Evolutionary conservation across 179 eudicot species (phyloP).

Genomic region (Spergularia azorica): DNA sequence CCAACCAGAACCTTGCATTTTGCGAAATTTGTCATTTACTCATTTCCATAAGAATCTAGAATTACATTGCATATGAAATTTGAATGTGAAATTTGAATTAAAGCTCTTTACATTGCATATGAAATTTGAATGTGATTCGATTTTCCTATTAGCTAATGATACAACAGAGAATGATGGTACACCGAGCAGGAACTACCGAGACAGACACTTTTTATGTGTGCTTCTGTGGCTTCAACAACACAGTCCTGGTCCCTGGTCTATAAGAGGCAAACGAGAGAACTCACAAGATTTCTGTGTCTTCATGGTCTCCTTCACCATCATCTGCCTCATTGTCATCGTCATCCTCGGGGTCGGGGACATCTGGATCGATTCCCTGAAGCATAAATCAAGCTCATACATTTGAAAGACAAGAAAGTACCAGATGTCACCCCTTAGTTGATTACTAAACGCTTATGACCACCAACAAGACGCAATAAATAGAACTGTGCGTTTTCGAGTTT

Average conservation of each 20-base stretch:
- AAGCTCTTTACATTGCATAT: too few relatives aligned
- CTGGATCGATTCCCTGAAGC: slow-evolving; percentile 89
- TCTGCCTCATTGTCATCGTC: slow-evolving; percentile 92
- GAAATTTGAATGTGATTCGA: too few relatives aligned
- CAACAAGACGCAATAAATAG: not conserved
- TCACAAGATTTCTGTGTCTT: slow-evolving; percentile 81
- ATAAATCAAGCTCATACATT: not conserved
- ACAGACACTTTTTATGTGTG: not conserved
- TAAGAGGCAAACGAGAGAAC: not conserved
- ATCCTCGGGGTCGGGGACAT: slow-evolving; percentile 72
- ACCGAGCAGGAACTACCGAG: not conserved
- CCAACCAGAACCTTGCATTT: too few relatives aligned
- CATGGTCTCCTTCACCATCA: slow-evolving; percentile 85
- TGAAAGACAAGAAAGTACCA: not conserved
- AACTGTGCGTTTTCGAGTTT: not conserved
- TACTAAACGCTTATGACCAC: too few relatives aligned
- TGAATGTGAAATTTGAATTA: too few relatives aligned
- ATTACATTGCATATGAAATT: too few relatives aligned
- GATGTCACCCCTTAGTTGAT: not conserved
- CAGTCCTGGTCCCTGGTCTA: not conserved
- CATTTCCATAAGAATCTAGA: too few relatives aligned
- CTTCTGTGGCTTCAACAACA: not conserved
- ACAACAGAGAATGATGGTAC: slow-evolving; percentile 1
- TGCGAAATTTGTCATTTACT: too few relatives aligned
- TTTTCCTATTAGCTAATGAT: not conserved